Evolutionary conservation across 2,329 filamentous ascomycete genomes (phyloP), one percentile per base, ranked within the genome.

Genomic region (Trichoderma afroharzianum): DNA sequence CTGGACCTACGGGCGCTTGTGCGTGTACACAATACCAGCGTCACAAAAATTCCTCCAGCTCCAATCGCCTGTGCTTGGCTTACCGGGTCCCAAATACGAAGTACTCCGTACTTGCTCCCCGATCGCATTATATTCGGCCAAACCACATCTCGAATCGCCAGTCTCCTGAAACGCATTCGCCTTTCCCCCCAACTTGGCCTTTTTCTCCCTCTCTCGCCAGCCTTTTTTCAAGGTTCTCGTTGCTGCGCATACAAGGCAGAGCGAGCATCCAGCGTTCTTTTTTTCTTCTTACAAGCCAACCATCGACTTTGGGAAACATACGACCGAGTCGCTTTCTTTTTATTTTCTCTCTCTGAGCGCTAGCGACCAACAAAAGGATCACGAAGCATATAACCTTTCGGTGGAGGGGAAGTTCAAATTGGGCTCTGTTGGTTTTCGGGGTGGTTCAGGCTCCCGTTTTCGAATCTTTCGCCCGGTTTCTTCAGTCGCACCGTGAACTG

Each of bases 1-100:
- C 71, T 72, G 71, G 71, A 72, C 71, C 68, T 62, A 57, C 55
- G 53, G 71, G 71, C 71, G 71, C 71, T 72, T 72, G 68, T 62
- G 36, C 43, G 63, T 50, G 71, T 72, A 72, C 68, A 26, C 26
- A 50, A 33, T 71, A 72, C 68, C 62, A 55, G 33, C 32, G 39
- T 43, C 59, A 32, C 67, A 24, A 21, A 21, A 39, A 63, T 28
- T 47, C 36, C 39, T 50, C 61, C 55, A 39, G 71, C 67, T 67
- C 47, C 59, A 64, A 21, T 55, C 66, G 50, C 66, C 59, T 12
- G 43, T 47, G 61, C 55, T 55, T 39, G 58, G 47, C 32, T 59
- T 58, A 32, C 57, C 26, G 59, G 33, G 30, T 18, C 53, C 47
- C n/a, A 66, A 68, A 62, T 70, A 66, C 71, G 39, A 70, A 67